Evolutionary conservation across 2,329 filamentous ascomycete genomes (phyloP), one percentile per base, ranked within the genome.

Genomic region (Trichoderma cornu-damae): DNA sequence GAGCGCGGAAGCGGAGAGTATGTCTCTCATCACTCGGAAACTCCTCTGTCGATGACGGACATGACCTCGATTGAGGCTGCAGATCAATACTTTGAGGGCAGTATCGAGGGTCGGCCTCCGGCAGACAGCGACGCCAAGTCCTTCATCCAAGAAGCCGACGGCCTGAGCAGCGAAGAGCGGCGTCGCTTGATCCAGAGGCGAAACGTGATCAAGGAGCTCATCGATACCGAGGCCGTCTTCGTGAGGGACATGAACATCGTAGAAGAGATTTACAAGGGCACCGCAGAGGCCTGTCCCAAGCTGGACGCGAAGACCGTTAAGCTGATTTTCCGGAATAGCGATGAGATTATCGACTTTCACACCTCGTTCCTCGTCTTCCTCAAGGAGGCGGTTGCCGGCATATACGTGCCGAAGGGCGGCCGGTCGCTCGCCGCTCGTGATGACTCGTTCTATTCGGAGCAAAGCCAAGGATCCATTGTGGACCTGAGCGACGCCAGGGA

Each of bases 191-290:
- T 83, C 49, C 88, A 93, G 68, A 87, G 94, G 18, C 84, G 87
- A 55, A 85, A 95, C 69, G 85, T 95, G 47, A 87, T 97, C 66
- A 92, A 93, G 68, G 94, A 99, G 71, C 77, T 99, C 35, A 82
- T 96, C 44, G 91, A 96, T 66, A 99, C 94, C 0, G 94, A 99
- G 69, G 86, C 90, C 47, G 86, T 87, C 5, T 97, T 96, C 72
- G 86, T 95, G 57, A 85, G 90, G 62, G 94, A 99, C 70, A 93
- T 99, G 90, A 96, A 92, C 69, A 93, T 99, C 53, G 88, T 96
- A 2, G 90, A 96, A 67, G 92, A 97, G 68, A 97, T 99, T 55
- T 99, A 97, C 78, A 96, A 95, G 72, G 91, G 90, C 42, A 97
- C 94, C 0, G 89, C 90, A 1, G 85, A 88, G 63, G 88, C 88